A percentile compares a stretch with the other conserved stretches of the same genome.
These are phyloP conservation scores for Pleurotus djamor DNA, from an alignment of 768 basidiomycete genomes.

Conservation along the genomic window DNA sequence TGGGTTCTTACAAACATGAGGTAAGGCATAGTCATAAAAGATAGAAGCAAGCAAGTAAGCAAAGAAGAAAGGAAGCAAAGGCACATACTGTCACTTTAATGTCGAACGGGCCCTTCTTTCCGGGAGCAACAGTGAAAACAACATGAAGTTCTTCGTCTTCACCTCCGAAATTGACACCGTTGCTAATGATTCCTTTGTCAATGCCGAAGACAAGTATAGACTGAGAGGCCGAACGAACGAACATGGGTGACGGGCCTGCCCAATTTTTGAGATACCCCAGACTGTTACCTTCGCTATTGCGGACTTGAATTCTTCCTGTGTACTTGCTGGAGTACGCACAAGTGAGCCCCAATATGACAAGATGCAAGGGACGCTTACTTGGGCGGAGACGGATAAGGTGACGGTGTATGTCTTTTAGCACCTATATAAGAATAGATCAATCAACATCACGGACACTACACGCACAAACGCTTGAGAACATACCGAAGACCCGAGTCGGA, in stretches of 20 bases:
- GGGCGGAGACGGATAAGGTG: not conserved
- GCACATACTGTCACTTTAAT: conserved; percentile 31
- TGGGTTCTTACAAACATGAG: conserved; percentile 29
- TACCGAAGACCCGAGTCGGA: conserved; percentile 25
- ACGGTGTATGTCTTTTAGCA: not conserved
- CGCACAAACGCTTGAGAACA: conserved; percentile 3
- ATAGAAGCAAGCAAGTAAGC: not conserved
- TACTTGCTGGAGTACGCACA: not conserved
- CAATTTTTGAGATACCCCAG: conserved; percentile 33
- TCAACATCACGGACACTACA: not conserved
- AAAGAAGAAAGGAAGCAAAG: conserved; percentile 5
- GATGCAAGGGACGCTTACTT: not conserved
- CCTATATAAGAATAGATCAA: not conserved
- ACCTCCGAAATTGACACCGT: conserved; percentile 2
- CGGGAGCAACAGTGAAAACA: conserved; percentile 10
- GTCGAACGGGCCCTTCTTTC: conserved; percentile 23
- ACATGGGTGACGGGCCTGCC: conserved; percentile 24
- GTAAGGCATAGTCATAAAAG: not conserved
- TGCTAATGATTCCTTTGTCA: not conserved
- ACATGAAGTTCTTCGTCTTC: conserved; percentile 3
- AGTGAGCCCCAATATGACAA: not conserved
- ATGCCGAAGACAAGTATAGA: not conserved
- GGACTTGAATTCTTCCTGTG: conserved; percentile 34
- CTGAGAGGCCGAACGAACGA: not conserved
- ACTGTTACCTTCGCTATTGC: conserved; percentile 21